phyloP scores from a whole-genome alignment of 2,329 filamentous ascomycete genomes.

The Diaporthe longicolla region DNA sequence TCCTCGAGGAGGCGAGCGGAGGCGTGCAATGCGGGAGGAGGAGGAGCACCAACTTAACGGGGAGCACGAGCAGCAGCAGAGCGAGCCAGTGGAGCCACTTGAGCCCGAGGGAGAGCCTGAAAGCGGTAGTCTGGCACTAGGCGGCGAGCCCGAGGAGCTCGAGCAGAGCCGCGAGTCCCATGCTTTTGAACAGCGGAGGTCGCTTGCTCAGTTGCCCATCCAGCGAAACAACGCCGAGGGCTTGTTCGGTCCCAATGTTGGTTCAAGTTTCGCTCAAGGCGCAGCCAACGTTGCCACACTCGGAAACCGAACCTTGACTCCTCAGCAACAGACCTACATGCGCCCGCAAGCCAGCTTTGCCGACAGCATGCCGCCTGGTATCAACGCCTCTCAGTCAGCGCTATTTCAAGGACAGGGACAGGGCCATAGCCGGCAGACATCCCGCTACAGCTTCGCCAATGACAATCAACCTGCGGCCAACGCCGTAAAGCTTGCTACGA shows the following conservation, averaged over 20 bases:
- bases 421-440: conserved; percentile 85
- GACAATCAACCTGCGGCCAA: conserved; percentile 75
- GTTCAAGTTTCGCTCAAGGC: conserved; percentile 63
- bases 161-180: conserved; percentile 68
- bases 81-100: conserved; percentile 41
- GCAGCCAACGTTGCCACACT: conserved; percentile 70
- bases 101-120: conserved; percentile 81
- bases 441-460: conserved; percentile 89
- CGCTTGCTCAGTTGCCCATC: conserved; percentile 82
- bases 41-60: conserved; percentile 67
- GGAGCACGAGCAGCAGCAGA: conserved; percentile 62
- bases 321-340: conserved; percentile 82
- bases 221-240: conserved; percentile 72
- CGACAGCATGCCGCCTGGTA: conserved; percentile 72
- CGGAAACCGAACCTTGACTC: conserved; percentile 81
- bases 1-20: conserved; percentile 83
- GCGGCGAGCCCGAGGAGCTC: conserved; percentile 91
- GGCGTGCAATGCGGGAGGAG: conserved; percentile 82
- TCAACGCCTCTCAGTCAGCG: conserved; percentile 65
- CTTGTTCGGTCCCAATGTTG: conserved; percentile 67
- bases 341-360: conserved; percentile 71
- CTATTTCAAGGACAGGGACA: conserved; percentile 67
- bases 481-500: conserved; percentile 82
- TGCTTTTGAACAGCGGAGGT: conserved; percentile 70
- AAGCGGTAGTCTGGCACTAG: conserved; percentile 87